Percentiles rank a stretch among this genome's conserved stretches.
Conservation (phyloP, 306 rosid genomes). For the Gynostemma pentaphyllum region DNA sequence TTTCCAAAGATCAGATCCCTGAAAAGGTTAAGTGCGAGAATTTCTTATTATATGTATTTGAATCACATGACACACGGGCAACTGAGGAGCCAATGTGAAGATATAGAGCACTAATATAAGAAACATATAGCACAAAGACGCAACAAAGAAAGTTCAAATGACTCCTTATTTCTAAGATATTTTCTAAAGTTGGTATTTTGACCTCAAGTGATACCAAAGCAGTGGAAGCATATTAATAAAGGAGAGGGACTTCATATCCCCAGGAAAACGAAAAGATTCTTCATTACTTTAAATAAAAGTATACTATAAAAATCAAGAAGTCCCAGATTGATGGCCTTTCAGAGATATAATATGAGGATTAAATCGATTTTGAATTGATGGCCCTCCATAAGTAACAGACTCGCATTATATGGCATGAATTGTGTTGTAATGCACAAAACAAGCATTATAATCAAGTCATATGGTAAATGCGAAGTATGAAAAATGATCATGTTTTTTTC, state of each 20-base stretch:
- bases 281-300: background rate
- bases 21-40: background rate
- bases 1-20: constrained; percentile 91
- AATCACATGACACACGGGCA: background rate
- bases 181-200: background rate
- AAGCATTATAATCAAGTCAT: background rate
- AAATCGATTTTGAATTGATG: background rate
- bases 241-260: background rate
- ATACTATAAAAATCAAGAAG: background rate
- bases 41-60: background rate
- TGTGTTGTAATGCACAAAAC: background rate
- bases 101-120: background rate
- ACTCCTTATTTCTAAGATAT: background rate
- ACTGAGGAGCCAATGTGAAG: background rate
- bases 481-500: background rate
- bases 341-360: background rate
- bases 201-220: background rate
- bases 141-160: background rate
- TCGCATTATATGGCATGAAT: background rate
- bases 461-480: background rate
- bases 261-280: background rate
- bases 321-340: background rate
- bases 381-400: background rate
- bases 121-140: background rate
- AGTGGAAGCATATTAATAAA: background rate